phyloP scores from a whole-genome alignment of 2,329 filamentous ascomycete species.

The Sclerotinia borealis region DNA sequence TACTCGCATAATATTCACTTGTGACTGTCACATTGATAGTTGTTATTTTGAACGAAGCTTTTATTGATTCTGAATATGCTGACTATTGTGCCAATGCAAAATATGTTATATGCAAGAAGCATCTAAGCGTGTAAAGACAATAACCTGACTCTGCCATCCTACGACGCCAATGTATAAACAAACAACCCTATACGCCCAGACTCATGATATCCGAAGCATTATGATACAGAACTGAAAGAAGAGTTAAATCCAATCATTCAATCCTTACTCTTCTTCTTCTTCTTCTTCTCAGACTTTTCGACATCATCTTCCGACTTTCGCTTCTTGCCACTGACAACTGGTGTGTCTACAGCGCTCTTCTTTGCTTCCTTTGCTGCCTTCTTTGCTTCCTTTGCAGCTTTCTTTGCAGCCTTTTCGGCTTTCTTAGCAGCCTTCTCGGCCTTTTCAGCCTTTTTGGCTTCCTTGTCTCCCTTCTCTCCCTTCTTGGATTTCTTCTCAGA shows the following conservation, averaged over 20 bases:
- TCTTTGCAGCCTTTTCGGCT: constrained; percentile 29
- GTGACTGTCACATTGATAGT: neutral
- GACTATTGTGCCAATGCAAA: constrained; percentile 3
- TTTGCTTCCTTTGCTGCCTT: constrained; percentile 69
- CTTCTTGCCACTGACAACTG: constrained; percentile 52
- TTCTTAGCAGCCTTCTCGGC: constrained; percentile 27
- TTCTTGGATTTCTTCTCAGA: constrained; percentile 25
- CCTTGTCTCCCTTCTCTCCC: constrained; percentile 39
- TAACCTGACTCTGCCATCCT: constrained; percentile 11
- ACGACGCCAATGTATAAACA: constrained; percentile 12
- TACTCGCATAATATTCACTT: too few species aligned
- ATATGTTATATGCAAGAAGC: constrained; percentile 13
- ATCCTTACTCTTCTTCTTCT: constrained; percentile 46
- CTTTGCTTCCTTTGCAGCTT: constrained; percentile 54
- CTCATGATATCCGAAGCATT: constrained; percentile 15
- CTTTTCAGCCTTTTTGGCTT: constrained; percentile 14
- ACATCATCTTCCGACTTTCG: constrained; percentile 56
- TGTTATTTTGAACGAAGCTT: constrained; percentile 2
- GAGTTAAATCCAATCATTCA: constrained; percentile 18
- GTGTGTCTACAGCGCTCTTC: constrained; percentile 47
- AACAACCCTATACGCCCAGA: constrained; percentile 14
- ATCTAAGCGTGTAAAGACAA: constrained; percentile 12
- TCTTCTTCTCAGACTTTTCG: constrained; percentile 53
- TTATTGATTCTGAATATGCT: constrained; percentile 4
- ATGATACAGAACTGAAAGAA: constrained; percentile 18